phyloP scores from a whole-genome alignment of 495 filamentous ascomycete species.

The Talaromyces adpressus region DNA sequence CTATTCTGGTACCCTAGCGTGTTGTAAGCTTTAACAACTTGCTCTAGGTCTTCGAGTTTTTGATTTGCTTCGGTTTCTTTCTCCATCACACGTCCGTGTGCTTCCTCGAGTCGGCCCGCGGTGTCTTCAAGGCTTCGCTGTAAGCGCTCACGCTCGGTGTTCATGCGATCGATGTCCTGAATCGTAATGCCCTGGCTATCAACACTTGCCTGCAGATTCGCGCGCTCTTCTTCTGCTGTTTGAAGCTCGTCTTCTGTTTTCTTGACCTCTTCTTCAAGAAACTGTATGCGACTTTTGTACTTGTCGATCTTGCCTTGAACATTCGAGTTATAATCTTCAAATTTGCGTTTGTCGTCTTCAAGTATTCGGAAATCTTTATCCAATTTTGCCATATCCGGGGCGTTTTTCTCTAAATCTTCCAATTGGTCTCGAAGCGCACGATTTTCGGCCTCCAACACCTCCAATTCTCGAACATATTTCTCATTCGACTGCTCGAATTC shows the following conservation, averaged over 20 bases:
- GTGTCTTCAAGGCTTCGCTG: slow-evolving; percentile 77
- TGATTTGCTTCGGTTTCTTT: slow-evolving; percentile 75
- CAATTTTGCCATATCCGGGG: slow-evolving; percentile 71
- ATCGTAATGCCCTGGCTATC: slow-evolving; percentile 91
- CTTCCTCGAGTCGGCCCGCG: slow-evolving; percentile 65
- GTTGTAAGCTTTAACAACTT: slow-evolving; percentile 82
- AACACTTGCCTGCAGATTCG: slow-evolving; percentile 72
- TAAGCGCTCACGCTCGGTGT: slow-evolving; percentile 82
- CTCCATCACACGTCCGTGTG: slow-evolving; percentile 71
- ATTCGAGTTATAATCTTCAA: slow-evolving; percentile 80
- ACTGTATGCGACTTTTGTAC: slow-evolving; percentile 66
- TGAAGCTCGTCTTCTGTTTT: slow-evolving; percentile 71
- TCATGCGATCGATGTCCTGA: slow-evolving; percentile 98
- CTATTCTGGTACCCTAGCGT: slow-evolving; percentile 88
- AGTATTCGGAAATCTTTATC: slow-evolving; percentile 81
- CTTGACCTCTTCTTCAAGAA: slow-evolving; percentile 71
- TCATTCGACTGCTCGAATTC: slow-evolving; percentile 82
- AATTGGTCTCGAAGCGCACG: slow-evolving; percentile 71
- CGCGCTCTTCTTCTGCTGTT: slow-evolving; percentile 71
- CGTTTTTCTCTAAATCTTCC: slow-evolving; percentile 76
- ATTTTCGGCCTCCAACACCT: slow-evolving; percentile 78
- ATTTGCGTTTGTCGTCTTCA: slow-evolving; percentile 85
- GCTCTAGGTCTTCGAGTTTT: slow-evolving; percentile 84
- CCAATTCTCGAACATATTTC: slow-evolving; percentile 72
- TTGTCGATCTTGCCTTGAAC: slow-evolving; percentile 77